phyloP scores from a whole-genome alignment of 2,329 filamentous ascomycete species.

The Lanzia echinophila region DNA sequence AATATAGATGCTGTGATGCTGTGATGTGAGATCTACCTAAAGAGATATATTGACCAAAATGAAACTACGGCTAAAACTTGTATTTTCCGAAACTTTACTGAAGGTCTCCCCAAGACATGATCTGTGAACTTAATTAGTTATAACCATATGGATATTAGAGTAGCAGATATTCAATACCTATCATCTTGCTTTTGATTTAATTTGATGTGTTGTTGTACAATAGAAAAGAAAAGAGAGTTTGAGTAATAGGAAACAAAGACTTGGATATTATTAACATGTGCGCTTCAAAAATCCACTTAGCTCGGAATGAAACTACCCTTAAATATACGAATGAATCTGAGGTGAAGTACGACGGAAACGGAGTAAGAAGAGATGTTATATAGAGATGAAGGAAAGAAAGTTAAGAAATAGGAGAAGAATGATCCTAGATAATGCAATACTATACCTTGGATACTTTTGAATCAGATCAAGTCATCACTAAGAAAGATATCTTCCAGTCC shows the following conservation, averaged over 20 bases:
- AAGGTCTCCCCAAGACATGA: constrained; percentile 86
- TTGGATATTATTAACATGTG: constrained; percentile 5
- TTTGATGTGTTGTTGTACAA: neutral
- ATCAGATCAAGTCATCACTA: no score
- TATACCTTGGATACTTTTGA: no score
- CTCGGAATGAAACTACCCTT: no score
- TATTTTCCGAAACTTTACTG: constrained; percentile 82
- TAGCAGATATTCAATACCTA: neutral
- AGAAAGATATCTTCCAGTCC: no score
- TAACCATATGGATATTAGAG: neutral
- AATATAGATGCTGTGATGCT: neutral
- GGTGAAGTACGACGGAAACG: no score
- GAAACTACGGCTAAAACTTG: constrained; percentile 87
- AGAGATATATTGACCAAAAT: constrained; percentile 84
- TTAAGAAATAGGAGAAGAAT: no score
- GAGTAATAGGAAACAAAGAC: constrained; percentile 2
- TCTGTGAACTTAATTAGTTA: constrained; percentile 41
- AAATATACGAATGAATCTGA: no score
- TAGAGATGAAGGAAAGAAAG: no score
- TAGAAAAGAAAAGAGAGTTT: neutral
- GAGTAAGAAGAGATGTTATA: no score
- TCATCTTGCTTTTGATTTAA: constrained; percentile 3
- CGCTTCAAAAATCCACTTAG: neutral
- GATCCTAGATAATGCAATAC: no score
- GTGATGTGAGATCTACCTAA: constrained; percentile 48